These are phyloP conservation scores for Rhizoclosmatium sp. DNA, from an alignment of 192 early-diverging fungal genomes.

Conservation along the genomic window DNA sequence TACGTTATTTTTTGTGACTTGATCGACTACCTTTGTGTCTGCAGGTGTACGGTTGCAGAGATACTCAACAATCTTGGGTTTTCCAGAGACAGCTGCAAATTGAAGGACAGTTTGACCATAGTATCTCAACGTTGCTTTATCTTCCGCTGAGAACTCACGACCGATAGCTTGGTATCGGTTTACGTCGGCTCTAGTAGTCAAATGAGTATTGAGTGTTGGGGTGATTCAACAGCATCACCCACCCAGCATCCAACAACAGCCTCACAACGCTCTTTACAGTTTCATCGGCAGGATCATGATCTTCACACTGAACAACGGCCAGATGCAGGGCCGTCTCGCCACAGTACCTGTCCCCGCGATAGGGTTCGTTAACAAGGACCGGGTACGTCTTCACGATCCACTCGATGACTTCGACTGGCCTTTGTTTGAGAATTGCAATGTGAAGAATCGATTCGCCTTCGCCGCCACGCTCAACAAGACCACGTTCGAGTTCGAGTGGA, in stretches of 20 bases:
- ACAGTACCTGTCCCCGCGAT: conserved; percentile 1
- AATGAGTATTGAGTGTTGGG: too few relatives aligned
- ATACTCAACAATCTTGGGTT: background rate
- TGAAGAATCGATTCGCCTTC: conserved; percentile 39
- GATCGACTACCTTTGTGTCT: background rate
- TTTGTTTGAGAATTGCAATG: conserved; percentile 16
- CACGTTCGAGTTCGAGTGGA: too few relatives aligned
- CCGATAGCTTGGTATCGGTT: too few relatives aligned
- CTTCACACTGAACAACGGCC: background rate
- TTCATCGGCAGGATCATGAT: too few relatives aligned
- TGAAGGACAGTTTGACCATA: conserved; percentile 31
- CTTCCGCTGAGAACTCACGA: too few relatives aligned
- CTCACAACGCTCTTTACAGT: too few relatives aligned
- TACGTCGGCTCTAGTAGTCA: too few relatives aligned
- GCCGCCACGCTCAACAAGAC: background rate
- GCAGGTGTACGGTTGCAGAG: too few relatives aligned
- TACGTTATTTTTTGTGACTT: conserved; percentile 32
- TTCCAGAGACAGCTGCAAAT: conserved; percentile 1
- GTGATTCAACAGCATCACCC: too few relatives aligned
- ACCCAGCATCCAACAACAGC: too few relatives aligned
- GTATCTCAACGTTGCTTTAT: too few relatives aligned
- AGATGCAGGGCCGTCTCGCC: background rate
- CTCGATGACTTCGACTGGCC: background rate
- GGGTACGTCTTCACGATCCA: conserved; percentile 32
- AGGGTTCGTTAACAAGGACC: conserved; percentile 23